Base-by-base conservation (phyloP, 768 basidiomycete genomes). In the Rubroboletus pulcherrimus region DNA sequence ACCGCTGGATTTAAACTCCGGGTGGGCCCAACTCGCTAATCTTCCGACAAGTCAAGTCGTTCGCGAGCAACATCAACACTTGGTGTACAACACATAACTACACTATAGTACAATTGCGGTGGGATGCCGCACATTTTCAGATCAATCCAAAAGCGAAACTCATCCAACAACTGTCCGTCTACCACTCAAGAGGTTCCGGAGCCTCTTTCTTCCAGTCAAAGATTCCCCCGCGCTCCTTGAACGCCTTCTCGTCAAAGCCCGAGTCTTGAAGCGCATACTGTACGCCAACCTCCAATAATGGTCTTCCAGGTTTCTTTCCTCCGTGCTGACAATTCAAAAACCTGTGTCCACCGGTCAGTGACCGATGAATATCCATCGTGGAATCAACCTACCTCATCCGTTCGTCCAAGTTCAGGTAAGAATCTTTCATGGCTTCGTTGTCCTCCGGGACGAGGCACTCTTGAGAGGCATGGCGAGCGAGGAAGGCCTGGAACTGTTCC, bases 391-490 rank as follows among this genome's bases (percentile, higher is more conserved):
- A 69, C 75, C 75, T 63, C 75, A 75, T 75, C 8, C 67, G 46
- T 58, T 76, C 75, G 41, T 76, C 75, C 33, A 77, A 49, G 38
- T 69, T 67, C 5, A 76, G 56, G 49, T 76, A 77, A 2, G 74
- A 76, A 44, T 75, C 73, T 26, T 65, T 72, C 75, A 76, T 76
- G 2, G 68, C 51, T 10, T 75, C 68, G 48, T 76, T 76, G 43
- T 67, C 63, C 57, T 77, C 75, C 0, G 75, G 71, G 8, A 76
- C 73, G 11, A 77, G 65, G 33, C 57, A 68, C 21, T 55, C 47
- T 47, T 74, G 71, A 0, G 55, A 49, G 3, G 57, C 54, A 48
- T 77, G 75, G 14, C 73, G 62, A n/a, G 68, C 65, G 7, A 76
- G 48, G 48, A 76, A 76, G 0, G 69, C 57, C 39, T 71, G 51